Conservation (phyloP, 805 yeast species). For the Metschnikowia noctiluminum region DNA sequence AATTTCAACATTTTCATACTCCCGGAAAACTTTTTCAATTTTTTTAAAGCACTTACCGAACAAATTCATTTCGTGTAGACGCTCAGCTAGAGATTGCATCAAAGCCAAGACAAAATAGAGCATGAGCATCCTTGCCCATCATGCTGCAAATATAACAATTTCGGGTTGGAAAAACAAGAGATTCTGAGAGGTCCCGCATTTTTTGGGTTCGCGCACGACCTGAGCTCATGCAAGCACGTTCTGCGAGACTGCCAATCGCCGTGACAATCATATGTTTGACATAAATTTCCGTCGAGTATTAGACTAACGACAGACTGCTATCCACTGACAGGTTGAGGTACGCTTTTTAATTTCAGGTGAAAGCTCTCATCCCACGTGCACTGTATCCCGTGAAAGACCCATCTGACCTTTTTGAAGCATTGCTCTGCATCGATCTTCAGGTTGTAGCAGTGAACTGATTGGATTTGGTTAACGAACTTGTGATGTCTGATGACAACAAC, state of each 20-base stretch:
- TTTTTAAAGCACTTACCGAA: not conserved
- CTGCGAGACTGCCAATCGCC: slow-evolving; percentile 1
- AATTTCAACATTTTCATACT: not conserved
- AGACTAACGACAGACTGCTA: not conserved
- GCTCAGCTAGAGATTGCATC: not conserved
- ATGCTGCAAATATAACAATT: not conserved
- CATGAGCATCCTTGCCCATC: not conserved
- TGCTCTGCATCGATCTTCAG: too few relatives aligned
- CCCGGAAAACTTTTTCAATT: too few relatives aligned
- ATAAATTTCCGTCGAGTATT: not conserved
- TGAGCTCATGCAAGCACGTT: slow-evolving; percentile 6
- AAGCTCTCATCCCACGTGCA: too few relatives aligned
- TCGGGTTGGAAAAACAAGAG: not conserved
- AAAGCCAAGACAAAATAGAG: too few relatives aligned
- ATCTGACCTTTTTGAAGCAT: too few relatives aligned
- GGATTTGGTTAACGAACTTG: too few relatives aligned
- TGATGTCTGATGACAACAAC: slow-evolving; percentile 20
- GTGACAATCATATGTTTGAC: not conserved
- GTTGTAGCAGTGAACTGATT: too few relatives aligned
- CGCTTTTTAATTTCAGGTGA: too few relatives aligned
- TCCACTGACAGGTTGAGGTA: not conserved
- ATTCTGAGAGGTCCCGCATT: slow-evolving; percentile 6
- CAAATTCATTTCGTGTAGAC: not conserved
- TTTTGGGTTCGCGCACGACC: slow-evolving; percentile 7
- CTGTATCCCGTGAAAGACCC: too few relatives aligned